Evolutionary conservation across 768 basidiomycete genomes (phyloP).

Genomic region (Leucocoprinus birnbaumii): DNA sequence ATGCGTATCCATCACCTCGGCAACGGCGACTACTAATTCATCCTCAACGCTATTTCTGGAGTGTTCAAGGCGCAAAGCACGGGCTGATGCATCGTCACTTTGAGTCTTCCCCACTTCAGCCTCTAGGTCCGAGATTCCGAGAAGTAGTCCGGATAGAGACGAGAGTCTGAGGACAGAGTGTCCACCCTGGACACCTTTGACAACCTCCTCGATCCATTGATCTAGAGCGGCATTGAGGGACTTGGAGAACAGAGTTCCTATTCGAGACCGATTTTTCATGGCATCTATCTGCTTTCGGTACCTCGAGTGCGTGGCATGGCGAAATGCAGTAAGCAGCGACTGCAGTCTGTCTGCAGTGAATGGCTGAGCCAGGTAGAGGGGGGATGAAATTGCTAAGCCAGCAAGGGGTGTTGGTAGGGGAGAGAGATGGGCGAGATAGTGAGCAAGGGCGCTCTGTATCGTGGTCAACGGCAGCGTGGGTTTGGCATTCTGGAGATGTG

Average conservation of each 20-base stretch:
- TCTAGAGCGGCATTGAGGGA: constrained; percentile 37
- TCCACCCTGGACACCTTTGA: constrained; percentile 65
- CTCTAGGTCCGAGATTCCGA: constrained; percentile 59
- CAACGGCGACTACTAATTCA: constrained; percentile 65
- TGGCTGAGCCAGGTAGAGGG: constrained; percentile 44
- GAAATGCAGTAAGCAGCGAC: constrained; percentile 51
- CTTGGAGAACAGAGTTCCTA: constrained; percentile 33
- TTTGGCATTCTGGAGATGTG: constrained; percentile 45
- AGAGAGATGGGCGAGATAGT: constrained; percentile 49
- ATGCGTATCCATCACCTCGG: constrained; percentile 71
- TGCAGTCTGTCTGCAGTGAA: constrained; percentile 45
- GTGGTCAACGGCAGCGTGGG: constrained; percentile 43
- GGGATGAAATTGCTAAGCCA: constrained; percentile 53
- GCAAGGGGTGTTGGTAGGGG: constrained; percentile 57
- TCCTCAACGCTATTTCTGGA: constrained; percentile 51
- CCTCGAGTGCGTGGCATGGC: constrained; percentile 58
- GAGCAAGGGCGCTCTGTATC: constrained; percentile 53
- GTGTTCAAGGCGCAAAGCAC: constrained; percentile 16
- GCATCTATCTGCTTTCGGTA: constrained; percentile 37
- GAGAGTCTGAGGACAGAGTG: constrained; percentile 60
- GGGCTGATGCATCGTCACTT: constrained; percentile 4
- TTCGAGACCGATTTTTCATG: constrained; percentile 26
- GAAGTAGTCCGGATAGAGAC: constrained; percentile 59
- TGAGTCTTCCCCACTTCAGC: constrained; percentile 22
- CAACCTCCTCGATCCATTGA: constrained; percentile 48